These are phyloP conservation scores for Ogataea siamensis DNA, from an alignment of 805 yeast genomes.

Conservation along the genomic window DNA sequence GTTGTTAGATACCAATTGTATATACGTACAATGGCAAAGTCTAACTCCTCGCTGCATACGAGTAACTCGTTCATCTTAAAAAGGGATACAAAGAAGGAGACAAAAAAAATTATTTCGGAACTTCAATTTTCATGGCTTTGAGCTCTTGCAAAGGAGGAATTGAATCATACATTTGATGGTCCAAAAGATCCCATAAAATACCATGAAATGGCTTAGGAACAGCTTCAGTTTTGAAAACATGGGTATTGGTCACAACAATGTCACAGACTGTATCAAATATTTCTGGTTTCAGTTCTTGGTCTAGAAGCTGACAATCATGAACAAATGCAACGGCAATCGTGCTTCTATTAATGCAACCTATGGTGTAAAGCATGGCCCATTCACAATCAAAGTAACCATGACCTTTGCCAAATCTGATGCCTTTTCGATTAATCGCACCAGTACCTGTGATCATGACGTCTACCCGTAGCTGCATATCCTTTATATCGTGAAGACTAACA, in stretches of 20 bases:
- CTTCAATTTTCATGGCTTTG: constrained; percentile 25
- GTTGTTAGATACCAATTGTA: not conserved
- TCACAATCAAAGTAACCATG: constrained; percentile 34
- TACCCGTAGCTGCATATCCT: constrained; percentile 16
- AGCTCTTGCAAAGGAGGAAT: constrained; percentile 31
- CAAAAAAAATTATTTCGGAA: constrained; percentile 12
- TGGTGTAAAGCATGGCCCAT: constrained; percentile 33
- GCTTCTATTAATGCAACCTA: constrained; percentile 21
- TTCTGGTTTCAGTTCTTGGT: constrained; percentile 29
- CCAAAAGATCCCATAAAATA: constrained; percentile 30
- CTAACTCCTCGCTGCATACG: constrained; percentile 7
- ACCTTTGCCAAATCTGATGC: constrained; percentile 34
- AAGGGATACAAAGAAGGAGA: constrained; percentile 3
- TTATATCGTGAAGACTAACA: constrained; percentile 21
- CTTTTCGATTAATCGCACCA: constrained; percentile 32
- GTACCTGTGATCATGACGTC: constrained; percentile 34
- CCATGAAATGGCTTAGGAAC: constrained; percentile 30
- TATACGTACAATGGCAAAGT: constrained; percentile 16
- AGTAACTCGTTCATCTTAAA: not conserved
- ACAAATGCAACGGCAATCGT: constrained; percentile 32
- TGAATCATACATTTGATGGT: constrained; percentile 27
- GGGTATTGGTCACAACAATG: constrained; percentile 28
- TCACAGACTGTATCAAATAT: constrained; percentile 34
- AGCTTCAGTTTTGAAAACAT: constrained; percentile 17
- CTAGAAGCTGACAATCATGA: constrained; percentile 32